phyloP scores from a whole-genome alignment of 441 rosid genomes.

The Populus hybrid region DNA sequence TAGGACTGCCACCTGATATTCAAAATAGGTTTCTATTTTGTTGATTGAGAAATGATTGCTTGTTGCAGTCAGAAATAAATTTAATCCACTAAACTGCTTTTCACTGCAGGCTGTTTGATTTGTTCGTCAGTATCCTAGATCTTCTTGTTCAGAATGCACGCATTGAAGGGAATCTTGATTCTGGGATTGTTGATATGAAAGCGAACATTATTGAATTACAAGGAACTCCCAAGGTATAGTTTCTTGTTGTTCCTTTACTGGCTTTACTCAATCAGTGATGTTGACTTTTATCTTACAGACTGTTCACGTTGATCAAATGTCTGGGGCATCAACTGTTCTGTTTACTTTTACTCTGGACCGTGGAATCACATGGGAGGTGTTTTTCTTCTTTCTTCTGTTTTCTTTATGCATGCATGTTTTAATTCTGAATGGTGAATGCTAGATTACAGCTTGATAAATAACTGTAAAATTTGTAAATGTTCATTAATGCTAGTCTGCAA shows the following conservation, averaged over 20 bases:
- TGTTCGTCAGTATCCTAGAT: slow-evolving; percentile 87
- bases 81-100: slow-evolving; percentile 20
- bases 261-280: slow-evolving; percentile 19
- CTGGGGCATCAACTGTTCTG: slow-evolving; percentile 90
- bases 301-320: slow-evolving; percentile 94
- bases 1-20: slow-evolving; percentile 96
- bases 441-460: background rate
- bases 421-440: background rate
- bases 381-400: slow-evolving; percentile 4
- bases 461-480: slow-evolving; percentile 15
- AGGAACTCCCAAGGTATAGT: slow-evolving; percentile 82
- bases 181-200: slow-evolving; percentile 95
- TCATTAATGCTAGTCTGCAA: slow-evolving; percentile 60
- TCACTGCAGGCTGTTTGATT: slow-evolving; percentile 79
- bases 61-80: slow-evolving; percentile 10
- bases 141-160: slow-evolving; percentile 94
- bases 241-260: slow-evolving; percentile 23
- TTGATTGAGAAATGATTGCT: slow-evolving; percentile 15
- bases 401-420: background rate
- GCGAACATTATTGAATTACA: slow-evolving; percentile 76
- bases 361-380: slow-evolving; percentile 95
- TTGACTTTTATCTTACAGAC: slow-evolving; percentile 48
- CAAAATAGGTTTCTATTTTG: slow-evolving; percentile 67
- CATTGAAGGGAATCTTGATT: slow-evolving; percentile 89
- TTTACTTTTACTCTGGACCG: slow-evolving; percentile 91